Evolutionary conservation across 768 basidiomycete genomes (phyloP).

Genomic region (Serendipita sp.): DNA sequence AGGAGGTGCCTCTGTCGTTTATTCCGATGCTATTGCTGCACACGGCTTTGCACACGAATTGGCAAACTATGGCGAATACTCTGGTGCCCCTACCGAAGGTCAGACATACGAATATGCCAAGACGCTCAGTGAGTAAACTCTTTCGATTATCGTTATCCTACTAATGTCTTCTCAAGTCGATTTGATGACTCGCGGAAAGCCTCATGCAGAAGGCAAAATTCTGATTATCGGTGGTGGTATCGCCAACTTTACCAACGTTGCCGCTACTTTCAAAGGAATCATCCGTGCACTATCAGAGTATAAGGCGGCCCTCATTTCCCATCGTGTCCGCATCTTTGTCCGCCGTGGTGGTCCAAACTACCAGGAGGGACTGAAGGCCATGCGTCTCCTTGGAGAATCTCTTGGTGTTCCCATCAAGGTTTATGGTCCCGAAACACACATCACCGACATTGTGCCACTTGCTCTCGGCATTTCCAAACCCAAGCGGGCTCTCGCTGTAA

Average conservation of each 20-base stretch:
- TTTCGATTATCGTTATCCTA: background rate
- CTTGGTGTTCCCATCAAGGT: slow-evolving; percentile 95
- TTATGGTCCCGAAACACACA: slow-evolving; percentile 95
- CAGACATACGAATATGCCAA: slow-evolving; percentile 99
- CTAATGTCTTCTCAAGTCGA: slow-evolving; percentile 37
- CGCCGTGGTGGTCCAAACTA: slow-evolving; percentile 99
- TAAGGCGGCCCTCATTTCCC: slow-evolving; percentile 66
- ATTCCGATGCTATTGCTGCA: slow-evolving; percentile 66
- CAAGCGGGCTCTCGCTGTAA: slow-evolving; percentile 23
- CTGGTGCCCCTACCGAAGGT: slow-evolving; percentile 91
- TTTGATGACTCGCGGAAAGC: slow-evolving; percentile 79
- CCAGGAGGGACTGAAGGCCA: slow-evolving; percentile 96
- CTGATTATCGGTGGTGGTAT: slow-evolving; percentile 99
- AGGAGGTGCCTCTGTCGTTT: slow-evolving; percentile 66
- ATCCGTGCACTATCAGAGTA: slow-evolving; percentile 91
- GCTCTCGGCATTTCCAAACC: slow-evolving; percentile 70
- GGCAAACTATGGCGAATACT: slow-evolving; percentile 99
- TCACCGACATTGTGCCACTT: slow-evolving; percentile 95
- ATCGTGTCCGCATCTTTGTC: slow-evolving; percentile 88
- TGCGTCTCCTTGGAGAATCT: slow-evolving; percentile 89
- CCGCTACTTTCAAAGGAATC: slow-evolving; percentile 99
- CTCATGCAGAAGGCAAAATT: slow-evolving; percentile 75
- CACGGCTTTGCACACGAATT: slow-evolving; percentile 94
- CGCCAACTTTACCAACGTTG: slow-evolving; percentile 99
- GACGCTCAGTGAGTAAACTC: slow-evolving; percentile 59